Evolutionary conservation across 2,329 filamentous ascomycete genomes (phyloP), one percentile per base, ranked within the genome.

Genomic region (Triangularia verruculosa): DNA sequence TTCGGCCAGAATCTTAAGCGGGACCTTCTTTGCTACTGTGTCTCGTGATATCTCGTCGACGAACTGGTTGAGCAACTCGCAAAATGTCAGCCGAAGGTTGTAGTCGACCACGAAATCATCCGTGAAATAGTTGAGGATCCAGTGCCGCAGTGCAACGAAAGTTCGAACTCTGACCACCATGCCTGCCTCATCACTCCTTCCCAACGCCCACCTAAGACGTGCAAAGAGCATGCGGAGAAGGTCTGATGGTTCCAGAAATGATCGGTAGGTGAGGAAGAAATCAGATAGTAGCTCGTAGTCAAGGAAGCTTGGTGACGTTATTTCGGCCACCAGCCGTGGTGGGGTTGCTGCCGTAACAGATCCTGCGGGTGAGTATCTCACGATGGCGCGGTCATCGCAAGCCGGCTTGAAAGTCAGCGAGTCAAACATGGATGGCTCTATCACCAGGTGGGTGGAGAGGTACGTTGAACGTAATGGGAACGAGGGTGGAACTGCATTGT

Each of bases 211-310:
- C 69, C 88, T 84, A 59, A 99, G 78, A 17, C 95, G 87, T 1
- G 93, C 89, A 66, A 98, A 83, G 15, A 99, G 82, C 82, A 97
- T 92, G 55, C 88, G 87, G 22, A 97, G 83, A 3, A 99, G 82
- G 70, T 94, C 89, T 20, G 83, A 81, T 0, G 90, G 82, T 12
- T 91, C 88, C 64, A 99, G 81, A 73, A 97, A 99, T 2, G 90
- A 86, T 57, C 95, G 91, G 73, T 92, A 99, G 0, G 95, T 98
- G 22, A 99, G 85, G 72, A 99, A 99, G 77, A 99, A 99, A 75
- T 99, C 95, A 1, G 95, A 98, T 4, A 99, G 86, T 4, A 99
- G 83, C 72, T 98, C 94, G 74, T 99, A 99, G 75, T 99, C 94
- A 72, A 99, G 86, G 74, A 98, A 97, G 57, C 88, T 93, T 15